A percentile compares a stretch with the other conserved stretches of the same genome.
These are phyloP conservation scores for Leishmania gerbilli DNA, from an alignment of 208 protist genomes.

Conservation along the genomic window DNA sequence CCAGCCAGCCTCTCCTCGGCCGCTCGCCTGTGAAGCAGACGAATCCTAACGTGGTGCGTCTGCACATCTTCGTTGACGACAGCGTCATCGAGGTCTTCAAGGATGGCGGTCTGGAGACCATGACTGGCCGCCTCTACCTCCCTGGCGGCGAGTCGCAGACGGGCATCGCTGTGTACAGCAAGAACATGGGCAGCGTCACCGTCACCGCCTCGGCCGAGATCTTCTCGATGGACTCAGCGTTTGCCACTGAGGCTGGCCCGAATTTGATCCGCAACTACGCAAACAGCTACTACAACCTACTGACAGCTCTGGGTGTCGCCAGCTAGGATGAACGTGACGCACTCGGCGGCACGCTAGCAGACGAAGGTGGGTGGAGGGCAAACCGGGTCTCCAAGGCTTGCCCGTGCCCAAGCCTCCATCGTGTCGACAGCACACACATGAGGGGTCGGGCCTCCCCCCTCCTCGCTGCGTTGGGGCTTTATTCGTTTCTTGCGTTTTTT, in stretches of 20 bases:
- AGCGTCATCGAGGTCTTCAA: conserved; percentile 55
- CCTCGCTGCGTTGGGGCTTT: not conserved
- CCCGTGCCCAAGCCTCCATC: not conserved
- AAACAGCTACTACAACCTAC: conserved; percentile 30
- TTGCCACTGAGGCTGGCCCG: not conserved
- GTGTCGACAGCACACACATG: too few relatives aligned
- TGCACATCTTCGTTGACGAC: conserved; percentile 45
- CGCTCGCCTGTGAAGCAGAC: conserved; percentile 34
- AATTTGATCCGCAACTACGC: conserved; percentile 26
- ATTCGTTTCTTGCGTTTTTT: not conserved
- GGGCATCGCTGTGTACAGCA: conserved; percentile 35
- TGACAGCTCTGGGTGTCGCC: conserved; percentile 12
- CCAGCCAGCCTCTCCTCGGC: conserved; percentile 27
- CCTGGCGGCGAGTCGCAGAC: conserved; percentile 24
- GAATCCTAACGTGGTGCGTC: conserved; percentile 24
- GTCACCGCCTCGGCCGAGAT: conserved; percentile 36
- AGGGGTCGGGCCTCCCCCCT: not conserved
- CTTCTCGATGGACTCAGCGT: conserved; percentile 39
- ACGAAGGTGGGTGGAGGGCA: not conserved
- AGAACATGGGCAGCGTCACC: conserved; percentile 26
- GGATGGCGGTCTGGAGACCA: conserved; percentile 43
- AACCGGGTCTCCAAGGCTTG: not conserved
- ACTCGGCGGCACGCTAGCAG: not conserved
- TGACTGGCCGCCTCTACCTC: conserved; percentile 40
- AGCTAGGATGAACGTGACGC: not conserved